phyloP scores from a whole-genome alignment of 2,329 filamentous ascomycete species.

The Dactylonectria macrodidyma region DNA sequence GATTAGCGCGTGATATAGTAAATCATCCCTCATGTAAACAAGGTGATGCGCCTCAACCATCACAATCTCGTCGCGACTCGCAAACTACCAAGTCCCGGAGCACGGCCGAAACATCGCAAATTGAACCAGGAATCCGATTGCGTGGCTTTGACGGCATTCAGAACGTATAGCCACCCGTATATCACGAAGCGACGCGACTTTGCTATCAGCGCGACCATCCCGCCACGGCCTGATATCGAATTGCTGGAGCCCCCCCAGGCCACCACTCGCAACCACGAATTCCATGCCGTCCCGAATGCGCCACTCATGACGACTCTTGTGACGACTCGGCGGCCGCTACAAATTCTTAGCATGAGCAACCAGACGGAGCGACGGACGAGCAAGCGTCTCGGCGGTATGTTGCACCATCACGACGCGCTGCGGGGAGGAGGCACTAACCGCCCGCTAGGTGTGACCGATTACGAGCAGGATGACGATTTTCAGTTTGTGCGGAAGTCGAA shows the following conservation, averaged over 20 bases:
- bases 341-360: constrained; percentile 79
- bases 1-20: constrained; percentile 41
- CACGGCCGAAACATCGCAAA: constrained; percentile 35
- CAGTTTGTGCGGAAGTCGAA: constrained; percentile 80
- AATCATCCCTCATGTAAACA: constrained; percentile 50
- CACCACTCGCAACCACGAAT: constrained; percentile 37
- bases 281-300: constrained; percentile 51
- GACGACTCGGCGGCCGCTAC: constrained; percentile 74
- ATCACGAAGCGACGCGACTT: constrained; percentile 43
- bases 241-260: constrained; percentile 33
- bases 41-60: constrained; percentile 47
- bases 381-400: constrained; percentile 76
- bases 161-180: not conserved
- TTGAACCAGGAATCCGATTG: constrained; percentile 21
- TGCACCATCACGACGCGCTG: constrained; percentile 30
- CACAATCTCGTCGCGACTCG: constrained; percentile 47
- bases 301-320: constrained; percentile 81
- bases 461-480: constrained; percentile 85
- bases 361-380: constrained; percentile 73
- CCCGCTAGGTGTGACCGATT: constrained; percentile 57
- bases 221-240: constrained; percentile 32
- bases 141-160: constrained; percentile 6
- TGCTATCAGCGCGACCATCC: constrained; percentile 31
- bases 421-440: constrained; percentile 37
- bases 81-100: constrained; percentile 36